Base-by-base conservation (phyloP, 371 early-diverging fungal species). In the Capillidium heterosporum region DNA sequence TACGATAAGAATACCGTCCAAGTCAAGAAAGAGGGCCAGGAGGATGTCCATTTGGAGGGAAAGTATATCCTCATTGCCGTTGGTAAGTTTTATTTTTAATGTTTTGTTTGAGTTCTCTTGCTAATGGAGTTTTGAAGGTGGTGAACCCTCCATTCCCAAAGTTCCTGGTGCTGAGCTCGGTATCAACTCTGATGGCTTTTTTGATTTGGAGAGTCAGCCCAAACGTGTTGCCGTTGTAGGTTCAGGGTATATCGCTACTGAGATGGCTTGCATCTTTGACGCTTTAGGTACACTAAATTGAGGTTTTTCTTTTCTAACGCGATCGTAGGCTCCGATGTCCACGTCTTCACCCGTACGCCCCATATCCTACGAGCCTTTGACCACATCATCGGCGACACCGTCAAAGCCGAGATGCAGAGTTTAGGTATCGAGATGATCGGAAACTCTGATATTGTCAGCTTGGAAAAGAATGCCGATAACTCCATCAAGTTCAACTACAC, bases 111-210 rank as follows among this genome's bases (percentile, higher is more conserved):
- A 19, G 43, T 5, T 7, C 23, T n/a, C n/a, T n/a, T 24, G 23
- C 10, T 32, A 21, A 49, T 24, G 21, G 32, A 13, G 3, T 23
- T 3, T 19, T 17, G 40, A 57, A 68, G 87, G 89, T 59, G 81
- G 86, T 32, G 78, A 75, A 51, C 83, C 88, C 17, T 64, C 72
- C 35, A 74, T 82, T 58, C 89, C 88, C 21, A 58, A 73, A 58
- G 70, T 85, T 42, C 84, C 86, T 29, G 97, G 95, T 39, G 84
- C 86, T 17, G 85, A 95, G 66, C 72, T 73, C 49, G 88, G 91
- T 43, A 88, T 93, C 59, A 83, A 80, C 59, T 85, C 87, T 59
- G 98, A 99, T 69, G 91, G 89, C 17, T 99, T 99, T 72, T 99
- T 98, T 68, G 87, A 88, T 46, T 74, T 99, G 48, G 82, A 85